Base-by-base conservation (phyloP, 441 rosid genomes). In the Capsella rubella region DNA sequence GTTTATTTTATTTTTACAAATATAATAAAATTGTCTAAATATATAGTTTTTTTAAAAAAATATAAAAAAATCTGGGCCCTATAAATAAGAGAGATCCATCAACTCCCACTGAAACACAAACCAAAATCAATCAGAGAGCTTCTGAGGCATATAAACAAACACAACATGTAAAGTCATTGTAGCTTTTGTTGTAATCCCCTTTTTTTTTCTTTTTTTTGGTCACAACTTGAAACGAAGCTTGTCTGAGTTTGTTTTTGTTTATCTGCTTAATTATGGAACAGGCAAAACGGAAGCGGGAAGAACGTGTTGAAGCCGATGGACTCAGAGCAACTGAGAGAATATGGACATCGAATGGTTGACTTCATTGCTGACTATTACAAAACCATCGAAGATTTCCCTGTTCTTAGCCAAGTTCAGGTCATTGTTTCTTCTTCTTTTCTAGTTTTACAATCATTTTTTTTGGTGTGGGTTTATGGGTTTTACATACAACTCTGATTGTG, bases 351-450 rank as follows among this genome's bases (percentile, higher is more conserved):
- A 83, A 95, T 95, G 99, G 92, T 90, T 53, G 97, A 90, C 80
- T 95, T 95, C 75, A 87, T 95, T 78, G 99, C 93, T 14, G 97
- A 95, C 84, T 92, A 90, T 82, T 95, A 92, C 85, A 84, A 88
- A 70, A 64, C 85, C 73, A 80, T 95, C 15, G 95, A 92, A 81
- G 62, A 25, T 47, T 87, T 81, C 79, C 97, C 97, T 9, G 97
- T 95, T 82, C 93, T 90, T 71, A 92, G 97, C 86, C 97, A 90
- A 90, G 99, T 95, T 79, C 79, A 95, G 94, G 99, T 92, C 64
- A 28, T 31, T 18, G 5, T n/a, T 18, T 12, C 16, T 6, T 61
- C 16, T 40, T 25, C 11, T 37, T 8, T 21, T 21, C 25, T 21
- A 21, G 25, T 21, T 21, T 21, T 21, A 21, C 2, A 21, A 21